Conservation (phyloP, 139 green algal species). For the Tetraselmis striata region DNA sequence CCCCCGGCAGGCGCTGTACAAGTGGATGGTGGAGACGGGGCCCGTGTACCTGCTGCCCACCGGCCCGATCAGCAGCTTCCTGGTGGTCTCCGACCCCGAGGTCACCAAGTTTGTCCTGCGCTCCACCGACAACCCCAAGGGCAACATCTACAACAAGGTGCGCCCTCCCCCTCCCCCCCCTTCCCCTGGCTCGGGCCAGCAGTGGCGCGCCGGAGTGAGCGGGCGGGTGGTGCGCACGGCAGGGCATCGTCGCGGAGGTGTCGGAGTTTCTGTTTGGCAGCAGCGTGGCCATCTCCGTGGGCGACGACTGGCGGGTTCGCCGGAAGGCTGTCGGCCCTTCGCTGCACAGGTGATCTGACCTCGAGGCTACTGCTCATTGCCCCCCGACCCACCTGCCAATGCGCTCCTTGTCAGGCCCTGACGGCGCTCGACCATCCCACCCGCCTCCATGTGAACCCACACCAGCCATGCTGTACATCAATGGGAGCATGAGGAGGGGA, state of each 20-base stretch:
- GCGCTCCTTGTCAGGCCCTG: too few relatives aligned
- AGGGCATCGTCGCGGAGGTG: conserved; percentile 33
- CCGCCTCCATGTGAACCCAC: too few relatives aligned
- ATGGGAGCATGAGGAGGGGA: too few relatives aligned
- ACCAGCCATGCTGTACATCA: too few relatives aligned
- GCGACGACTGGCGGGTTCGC: conserved; percentile 75
- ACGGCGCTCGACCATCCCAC: too few relatives aligned
- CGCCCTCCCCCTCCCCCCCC: too few relatives aligned
- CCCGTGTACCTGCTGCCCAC: conserved; percentile 92
- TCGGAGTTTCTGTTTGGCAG: conserved; percentile 93
- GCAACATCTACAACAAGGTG: conserved; percentile 45
- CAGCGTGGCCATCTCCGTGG: conserved; percentile 87
- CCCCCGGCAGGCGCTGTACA: conserved; percentile 54
- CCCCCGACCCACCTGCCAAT: too few relatives aligned
- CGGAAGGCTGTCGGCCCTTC: conserved; percentile 81
- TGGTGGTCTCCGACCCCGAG: conserved; percentile 86
- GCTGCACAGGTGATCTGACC: conserved; percentile 76
- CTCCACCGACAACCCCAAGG: conserved; percentile 69
- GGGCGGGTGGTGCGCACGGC: too few relatives aligned
- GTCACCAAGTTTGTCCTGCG: conserved; percentile 92
- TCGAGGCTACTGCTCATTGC: too few relatives aligned
- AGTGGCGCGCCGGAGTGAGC: too few relatives aligned
- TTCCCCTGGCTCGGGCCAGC: too few relatives aligned
- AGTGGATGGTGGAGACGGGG: conserved; percentile 82
- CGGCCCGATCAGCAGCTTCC: conserved; percentile 75